Conservation (phyloP, 352 stramenopile genomes). For the Phytophthora meadii region DNA sequence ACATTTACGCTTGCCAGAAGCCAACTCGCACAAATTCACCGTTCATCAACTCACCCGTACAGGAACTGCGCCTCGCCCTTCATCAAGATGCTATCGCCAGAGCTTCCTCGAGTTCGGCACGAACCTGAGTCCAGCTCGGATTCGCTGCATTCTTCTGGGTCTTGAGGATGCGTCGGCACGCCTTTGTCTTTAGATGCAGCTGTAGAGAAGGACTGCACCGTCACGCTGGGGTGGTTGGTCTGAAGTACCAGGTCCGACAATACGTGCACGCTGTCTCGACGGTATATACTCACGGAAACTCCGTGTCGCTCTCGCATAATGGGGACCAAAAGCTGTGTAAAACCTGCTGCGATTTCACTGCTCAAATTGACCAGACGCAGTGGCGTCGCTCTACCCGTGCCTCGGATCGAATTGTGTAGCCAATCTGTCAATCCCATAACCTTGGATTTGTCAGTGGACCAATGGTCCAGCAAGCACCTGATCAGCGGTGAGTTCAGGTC, state of each 20-base stretch:
- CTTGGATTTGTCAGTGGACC: constrained; percentile 71
- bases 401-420: constrained; percentile 68
- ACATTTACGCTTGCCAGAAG: constrained; percentile 4
- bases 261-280: constrained; percentile 62
- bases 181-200: constrained; percentile 15
- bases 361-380: constrained; percentile 55
- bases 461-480: constrained; percentile 67
- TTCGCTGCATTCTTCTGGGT: constrained; percentile 22
- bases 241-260: constrained; percentile 69
- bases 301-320: constrained; percentile 72
- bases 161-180: constrained; percentile 11
- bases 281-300: constrained; percentile 68
- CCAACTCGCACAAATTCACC: neutral
- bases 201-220: constrained; percentile 36
- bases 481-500: constrained; percentile 77
- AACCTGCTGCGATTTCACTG: constrained; percentile 65
- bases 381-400: constrained; percentile 46
- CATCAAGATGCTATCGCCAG: constrained; percentile 47
- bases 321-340: constrained; percentile 71
- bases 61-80: constrained; percentile 57
- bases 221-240: constrained; percentile 49
- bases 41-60: constrained; percentile 42
- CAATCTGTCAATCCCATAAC: constrained; percentile 64
- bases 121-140: constrained; percentile 20
- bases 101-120: constrained; percentile 20